These are phyloP conservation scores for Tricholoma saponaceum DNA, from an alignment of 768 basidiomycete species.

Conservation along the genomic window DNA sequence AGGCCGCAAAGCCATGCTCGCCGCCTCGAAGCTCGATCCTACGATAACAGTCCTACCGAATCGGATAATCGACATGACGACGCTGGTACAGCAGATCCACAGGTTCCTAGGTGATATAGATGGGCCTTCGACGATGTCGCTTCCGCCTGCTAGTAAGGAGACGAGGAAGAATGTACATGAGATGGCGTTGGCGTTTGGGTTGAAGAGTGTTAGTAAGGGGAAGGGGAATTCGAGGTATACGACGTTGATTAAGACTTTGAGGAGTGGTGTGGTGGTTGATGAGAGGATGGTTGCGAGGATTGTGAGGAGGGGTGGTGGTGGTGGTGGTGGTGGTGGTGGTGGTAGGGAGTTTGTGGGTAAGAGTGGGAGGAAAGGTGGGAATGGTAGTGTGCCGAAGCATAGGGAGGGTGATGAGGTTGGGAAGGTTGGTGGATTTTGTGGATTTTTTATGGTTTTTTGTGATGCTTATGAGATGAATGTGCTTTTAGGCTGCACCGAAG, in stretches of 20 bases:
- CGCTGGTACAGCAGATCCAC: slow-evolving; percentile 68
- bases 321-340: slow-evolving; percentile 23
- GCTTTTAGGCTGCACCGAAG: slow-evolving; percentile 66
- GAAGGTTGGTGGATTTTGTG: slow-evolving; percentile 40
- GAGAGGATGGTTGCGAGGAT: slow-evolving; percentile 55
- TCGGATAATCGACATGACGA: slow-evolving; percentile 57
- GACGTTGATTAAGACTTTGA: slow-evolving; percentile 65
- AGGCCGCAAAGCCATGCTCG: slow-evolving; percentile 62
- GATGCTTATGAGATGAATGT: background rate
- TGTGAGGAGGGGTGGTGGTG: slow-evolving; percentile 33
- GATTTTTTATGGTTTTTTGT: background rate
- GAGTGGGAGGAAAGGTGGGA: slow-evolving; percentile 23
- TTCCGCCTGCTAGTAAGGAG: slow-evolving; percentile 77
- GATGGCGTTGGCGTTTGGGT: slow-evolving; percentile 69
- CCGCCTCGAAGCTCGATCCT: slow-evolving; percentile 48
- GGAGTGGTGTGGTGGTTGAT: slow-evolving; percentile 49
- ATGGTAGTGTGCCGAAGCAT: slow-evolving; percentile 40
- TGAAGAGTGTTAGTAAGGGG: slow-evolving; percentile 79
- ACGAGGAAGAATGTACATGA: slow-evolving; percentile 74
- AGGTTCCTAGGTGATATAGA: slow-evolving; percentile 60
- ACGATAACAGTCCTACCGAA: slow-evolving; percentile 40
- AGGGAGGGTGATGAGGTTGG: slow-evolving; percentile 88
- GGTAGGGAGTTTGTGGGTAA: slow-evolving; percentile 32
- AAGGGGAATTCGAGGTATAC: slow-evolving; percentile 69
- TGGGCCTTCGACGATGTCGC: slow-evolving; percentile 47